A percentile compares a stretch with the other conserved stretches of the same genome.
phyloP scores from a whole-genome alignment of 2,329 filamentous ascomycete genomes.

The Trichoderma sp. region DNA sequence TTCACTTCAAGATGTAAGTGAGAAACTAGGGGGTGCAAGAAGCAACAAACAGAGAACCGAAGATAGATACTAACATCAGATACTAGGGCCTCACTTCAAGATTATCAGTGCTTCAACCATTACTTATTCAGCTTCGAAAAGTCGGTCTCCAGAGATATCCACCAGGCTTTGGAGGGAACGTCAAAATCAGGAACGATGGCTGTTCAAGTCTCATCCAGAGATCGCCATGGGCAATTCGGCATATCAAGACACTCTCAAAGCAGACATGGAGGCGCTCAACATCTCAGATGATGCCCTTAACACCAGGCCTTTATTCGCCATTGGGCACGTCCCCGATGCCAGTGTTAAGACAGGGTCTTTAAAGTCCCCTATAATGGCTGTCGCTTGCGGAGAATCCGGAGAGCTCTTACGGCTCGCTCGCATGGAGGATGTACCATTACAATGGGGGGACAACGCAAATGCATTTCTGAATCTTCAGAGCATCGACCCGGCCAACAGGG shows the following conservation, averaged over 20 bases:
- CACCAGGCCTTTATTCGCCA: slow-evolving; percentile 44
- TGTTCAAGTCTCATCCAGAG: slow-evolving; percentile 50
- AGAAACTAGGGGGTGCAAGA: neutral
- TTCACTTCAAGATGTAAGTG: slow-evolving; percentile 26
- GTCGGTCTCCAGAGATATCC: slow-evolving; percentile 24
- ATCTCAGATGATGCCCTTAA: slow-evolving; percentile 27
- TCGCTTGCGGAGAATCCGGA: slow-evolving; percentile 54
- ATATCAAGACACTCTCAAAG: slow-evolving; percentile 34
- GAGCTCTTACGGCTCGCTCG: slow-evolving; percentile 56
- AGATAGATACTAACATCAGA: neutral
- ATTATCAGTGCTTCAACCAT: slow-evolving; percentile 34
- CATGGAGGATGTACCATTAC: slow-evolving; percentile 49
- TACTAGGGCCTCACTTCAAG: slow-evolving; percentile 32
- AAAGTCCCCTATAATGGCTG: slow-evolving; percentile 42
- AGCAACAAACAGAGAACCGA: neutral
- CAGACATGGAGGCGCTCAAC: slow-evolving; percentile 36
- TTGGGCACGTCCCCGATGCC: slow-evolving; percentile 52
- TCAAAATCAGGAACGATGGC: slow-evolving; percentile 46
- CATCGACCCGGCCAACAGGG: slow-evolving; percentile 41
- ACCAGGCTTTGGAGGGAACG: slow-evolving; percentile 32
- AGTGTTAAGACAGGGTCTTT: slow-evolving; percentile 28
- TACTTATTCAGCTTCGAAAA: slow-evolving; percentile 35
- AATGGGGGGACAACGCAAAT: slow-evolving; percentile 50
- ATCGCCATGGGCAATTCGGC: slow-evolving; percentile 41
- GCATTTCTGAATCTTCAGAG: slow-evolving; percentile 47